Evolutionary conservation across 2,329 filamentous ascomycete species (phyloP), one percentile per base, ranked within the genome.

Genomic region (Hypoxylon sp.): DNA sequence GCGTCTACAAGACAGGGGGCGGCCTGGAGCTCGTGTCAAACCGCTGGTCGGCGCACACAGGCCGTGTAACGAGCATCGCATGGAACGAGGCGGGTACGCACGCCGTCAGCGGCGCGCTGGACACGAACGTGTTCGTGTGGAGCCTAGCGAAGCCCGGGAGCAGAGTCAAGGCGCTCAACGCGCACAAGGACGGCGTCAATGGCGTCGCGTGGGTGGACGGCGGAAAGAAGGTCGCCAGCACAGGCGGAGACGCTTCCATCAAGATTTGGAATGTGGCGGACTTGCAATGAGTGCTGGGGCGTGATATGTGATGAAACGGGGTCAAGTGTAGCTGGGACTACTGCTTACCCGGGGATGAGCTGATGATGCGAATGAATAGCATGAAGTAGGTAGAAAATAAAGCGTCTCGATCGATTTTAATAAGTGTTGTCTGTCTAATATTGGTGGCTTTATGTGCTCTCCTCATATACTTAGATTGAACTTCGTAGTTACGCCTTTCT

Each of bases 131-230:
- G 20, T 95, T 93, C 78, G 90, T 97, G 31, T 99, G 96, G 94
- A 97, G 93, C 79, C 81, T 98, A 62, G 85, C 84, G 42, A 92
- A 93, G 78, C 95, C 95, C 0, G 94, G 93, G 2, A 92, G 92
- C 80, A 88, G 95, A 73, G 88, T 97, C 73, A 95, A 96, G 83
- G 91, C 90, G 13, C 82, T 90, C 22, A 97, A 97, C 77, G 94
- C 95, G 55, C 96, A 99, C 83, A 98, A 98, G 82, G 96, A 98
- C 77, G 96, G 96, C 8, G 94, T 98, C 17, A 94, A 92, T 73
- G 95, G 93, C 14, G 91, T 98, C 14, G 87, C 87, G 11, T 99
- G 95, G 94, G 85, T 93, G 13, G 86, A 86, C 30, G 89, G 87
- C 7, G 85, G 85, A 64, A 81, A 81, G 17, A 93, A 88, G 81